These are phyloP conservation scores for Pestalotiopsis sp. DNA, from an alignment of 2,329 filamentous ascomycete genomes.

Conservation along the genomic window DNA sequence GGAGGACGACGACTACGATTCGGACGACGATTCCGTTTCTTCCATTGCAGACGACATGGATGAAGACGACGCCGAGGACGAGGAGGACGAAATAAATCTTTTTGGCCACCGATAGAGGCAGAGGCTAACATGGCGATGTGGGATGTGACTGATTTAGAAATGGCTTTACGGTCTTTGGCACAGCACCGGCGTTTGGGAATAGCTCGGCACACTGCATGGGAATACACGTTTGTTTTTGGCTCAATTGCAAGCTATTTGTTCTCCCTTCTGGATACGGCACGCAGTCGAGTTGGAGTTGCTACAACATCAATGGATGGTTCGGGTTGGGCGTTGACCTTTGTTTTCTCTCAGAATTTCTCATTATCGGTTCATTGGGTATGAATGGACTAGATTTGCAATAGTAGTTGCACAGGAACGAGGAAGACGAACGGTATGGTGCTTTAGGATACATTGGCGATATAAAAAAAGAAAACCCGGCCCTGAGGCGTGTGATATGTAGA, in stretches of 20 bases:
- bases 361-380: neutral
- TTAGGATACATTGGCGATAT: no score
- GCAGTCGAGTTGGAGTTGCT: neutral
- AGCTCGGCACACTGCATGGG: constrained; percentile 7
- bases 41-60: constrained; percentile 43
- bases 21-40: constrained; percentile 25
- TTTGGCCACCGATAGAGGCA: constrained; percentile 30
- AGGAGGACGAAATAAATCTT: constrained; percentile 46
- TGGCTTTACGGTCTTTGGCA: constrained; percentile 17
- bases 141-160: constrained; percentile 11
- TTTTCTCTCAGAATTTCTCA: neutral
- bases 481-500: no score
- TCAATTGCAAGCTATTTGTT: neutral
- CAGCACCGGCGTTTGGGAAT: constrained; percentile 28
- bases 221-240: neutral
- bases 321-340: neutral
- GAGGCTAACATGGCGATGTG: constrained; percentile 16
- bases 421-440: no score
- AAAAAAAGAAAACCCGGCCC: no score
- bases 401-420: neutral
- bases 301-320: neutral
- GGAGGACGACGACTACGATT: constrained; percentile 31
- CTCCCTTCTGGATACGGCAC: neutral
- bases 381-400: neutral
- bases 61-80: constrained; percentile 45